A percentile compares a stretch with the other conserved stretches of the same genome.
phyloP scores from a whole-genome alignment of 441 rosid species.

The Theobroma grandiflorum region DNA sequence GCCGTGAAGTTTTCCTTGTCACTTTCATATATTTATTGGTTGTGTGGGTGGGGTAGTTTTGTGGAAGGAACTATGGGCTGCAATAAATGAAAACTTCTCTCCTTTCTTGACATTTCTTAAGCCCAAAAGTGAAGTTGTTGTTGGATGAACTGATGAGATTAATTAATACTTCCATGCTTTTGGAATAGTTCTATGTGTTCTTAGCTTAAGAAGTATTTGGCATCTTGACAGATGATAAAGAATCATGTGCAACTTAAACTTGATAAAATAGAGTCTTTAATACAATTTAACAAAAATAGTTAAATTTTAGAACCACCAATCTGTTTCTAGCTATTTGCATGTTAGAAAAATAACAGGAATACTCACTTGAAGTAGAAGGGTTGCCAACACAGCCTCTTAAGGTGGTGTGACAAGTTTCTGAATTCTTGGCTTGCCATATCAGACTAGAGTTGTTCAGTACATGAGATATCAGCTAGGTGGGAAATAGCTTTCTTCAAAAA shows the following conservation, averaged over 20 bases:
- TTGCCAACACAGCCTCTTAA: neutral
- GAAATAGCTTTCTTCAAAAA: neutral
- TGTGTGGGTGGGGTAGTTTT: neutral
- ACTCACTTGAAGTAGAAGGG: slow-evolving; percentile 1
- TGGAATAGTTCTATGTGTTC: neutral
- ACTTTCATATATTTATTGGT: neutral
- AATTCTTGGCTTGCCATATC: slow-evolving; percentile 6
- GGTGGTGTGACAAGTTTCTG: neutral
- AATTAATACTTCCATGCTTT: slow-evolving; percentile 5
- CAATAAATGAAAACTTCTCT: neutral
- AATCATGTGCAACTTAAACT: slow-evolving; percentile 1
- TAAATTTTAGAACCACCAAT: neutral
- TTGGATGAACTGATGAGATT: neutral
- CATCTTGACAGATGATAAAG: neutral
- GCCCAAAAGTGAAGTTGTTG: neutral
- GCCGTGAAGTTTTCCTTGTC: neutral
- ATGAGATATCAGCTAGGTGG: slow-evolving; percentile 6
- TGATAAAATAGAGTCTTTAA: neutral
- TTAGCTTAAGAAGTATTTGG: slow-evolving; percentile 7
- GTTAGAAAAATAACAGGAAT: neutral
- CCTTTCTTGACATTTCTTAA: neutral
- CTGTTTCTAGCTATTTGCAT: slow-evolving; percentile 3
- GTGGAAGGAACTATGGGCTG: neutral
- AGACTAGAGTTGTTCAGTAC: neutral
- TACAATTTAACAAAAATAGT: neutral